Base-by-base conservation (phyloP, 163 green algal species). In the Trebouxiophyceae sp. region DNA sequence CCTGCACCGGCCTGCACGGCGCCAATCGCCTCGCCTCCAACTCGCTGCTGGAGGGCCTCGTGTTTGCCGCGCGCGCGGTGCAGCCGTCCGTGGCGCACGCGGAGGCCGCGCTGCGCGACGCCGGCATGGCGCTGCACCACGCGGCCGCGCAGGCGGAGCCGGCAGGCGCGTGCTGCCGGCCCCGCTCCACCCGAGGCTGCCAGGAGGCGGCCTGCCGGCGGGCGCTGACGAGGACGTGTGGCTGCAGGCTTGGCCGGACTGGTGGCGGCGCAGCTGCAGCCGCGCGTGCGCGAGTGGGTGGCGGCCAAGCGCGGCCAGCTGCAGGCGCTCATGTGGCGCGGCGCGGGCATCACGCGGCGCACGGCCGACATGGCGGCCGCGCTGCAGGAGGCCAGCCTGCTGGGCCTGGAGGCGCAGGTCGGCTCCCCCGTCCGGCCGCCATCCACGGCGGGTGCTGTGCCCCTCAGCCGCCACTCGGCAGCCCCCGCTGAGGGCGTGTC, bases 1-100 rank as follows among this genome's bases (percentile, higher is more conserved):
- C 94, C 2, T 95, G 81, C 76, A 95, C 84, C 5, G 94, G 94
- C 12, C 80, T 99, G 77, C 94, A 99, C 68, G 94, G 94, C 24
- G 95, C 94, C 57, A 99, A 99, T 72, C 80, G 94, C 19, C 83
- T 99, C 39, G 94, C 94, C 22, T 91, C 76, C 60, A 99, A 99
- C 78, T 95, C 84, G 0, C 81, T 99, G 66, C 81, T 99, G 59
- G 94, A 99, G 75, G 93, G 89, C 6, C 80, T 98, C 47, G 92
- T 98, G 23, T 98, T 97, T 83, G 91, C 75, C 5, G 80, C 87
- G 30, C 57, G 58, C 16, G 88, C 88, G 4, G 87, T 86, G n/a
- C 76, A 77, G 22, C 77, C 86, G 1, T 88, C 79, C 33, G 77
- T 89, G 0, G 78, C 78, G 4, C 85, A 95, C 60, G 60, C 64